These are phyloP conservation scores for Calonectria leucothoes DNA, from an alignment of 2,329 filamentous ascomycete genomes.

Conservation along the genomic window DNA sequence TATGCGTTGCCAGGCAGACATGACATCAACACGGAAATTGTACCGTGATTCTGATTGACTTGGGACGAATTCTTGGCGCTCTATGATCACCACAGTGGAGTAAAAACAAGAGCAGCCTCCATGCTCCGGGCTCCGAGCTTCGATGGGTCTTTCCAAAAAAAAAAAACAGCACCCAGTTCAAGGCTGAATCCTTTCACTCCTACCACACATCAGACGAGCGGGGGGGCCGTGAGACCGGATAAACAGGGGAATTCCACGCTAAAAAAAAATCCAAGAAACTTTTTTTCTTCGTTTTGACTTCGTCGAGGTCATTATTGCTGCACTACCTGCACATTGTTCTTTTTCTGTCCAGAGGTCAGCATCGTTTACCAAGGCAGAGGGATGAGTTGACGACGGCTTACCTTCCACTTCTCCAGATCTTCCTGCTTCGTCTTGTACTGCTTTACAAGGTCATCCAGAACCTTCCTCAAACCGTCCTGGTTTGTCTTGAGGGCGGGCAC, in stretches of 20 bases:
- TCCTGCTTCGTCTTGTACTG: constrained; percentile 96
- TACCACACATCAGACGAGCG: constrained; percentile 1
- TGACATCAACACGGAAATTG: constrained; percentile 21
- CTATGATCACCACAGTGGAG: neutral
- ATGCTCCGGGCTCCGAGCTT: neutral
- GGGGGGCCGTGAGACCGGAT: neutral
- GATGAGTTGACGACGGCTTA: constrained; percentile 48
- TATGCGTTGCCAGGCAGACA: constrained; percentile 15
- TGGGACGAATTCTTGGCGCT: neutral
- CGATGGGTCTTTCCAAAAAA: neutral
- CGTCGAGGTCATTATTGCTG: constrained; percentile 67
- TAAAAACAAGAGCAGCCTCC: neutral
- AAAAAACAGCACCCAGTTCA: too few relatives aligned
- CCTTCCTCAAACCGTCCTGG: constrained; percentile 91
- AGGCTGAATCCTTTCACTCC: constrained; percentile 5
- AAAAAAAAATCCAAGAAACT: constrained; percentile 6
- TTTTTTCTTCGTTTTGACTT: constrained; percentile 28
- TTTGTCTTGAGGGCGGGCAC: constrained; percentile 93
- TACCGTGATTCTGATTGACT: constrained; percentile 10
- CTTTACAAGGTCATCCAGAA: constrained; percentile 93
- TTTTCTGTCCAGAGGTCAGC: constrained; percentile 69
- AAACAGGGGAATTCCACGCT: neutral
- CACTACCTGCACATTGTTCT: constrained; percentile 90
- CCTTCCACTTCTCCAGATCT: constrained; percentile 99
- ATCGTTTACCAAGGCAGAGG: neutral